Evolutionary conservation across 2,329 filamentous ascomycete genomes (phyloP), one percentile per base, ranked within the genome.

Genomic region (Aspergillus sp.): DNA sequence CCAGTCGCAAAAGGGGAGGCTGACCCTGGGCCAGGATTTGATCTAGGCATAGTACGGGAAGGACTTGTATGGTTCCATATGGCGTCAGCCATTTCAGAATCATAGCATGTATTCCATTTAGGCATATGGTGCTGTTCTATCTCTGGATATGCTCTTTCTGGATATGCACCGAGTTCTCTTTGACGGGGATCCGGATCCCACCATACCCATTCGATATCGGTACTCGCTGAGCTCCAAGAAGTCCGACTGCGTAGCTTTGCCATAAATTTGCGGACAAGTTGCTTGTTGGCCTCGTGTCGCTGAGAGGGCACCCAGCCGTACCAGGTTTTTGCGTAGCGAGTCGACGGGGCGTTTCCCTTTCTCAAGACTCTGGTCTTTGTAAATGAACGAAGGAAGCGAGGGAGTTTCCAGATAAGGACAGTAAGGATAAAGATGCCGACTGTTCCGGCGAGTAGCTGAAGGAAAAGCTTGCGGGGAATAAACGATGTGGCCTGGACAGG

Each of bases 131-230:
- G 57, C 33, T 45, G 62, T 51, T 53, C 60, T 21, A 64, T 58
- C 33, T 61, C 51, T 2, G 57, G 57, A 41, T 68, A 67, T 44
- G 59, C 61, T 21, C 64, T 58, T 27, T 61, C 51, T 2, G 57
- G 57, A 41, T 68, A 67, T 44, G 59, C 61, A 46, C 67, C 49
- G 23, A 59, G 52, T 25, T 65, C 68, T 41, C 66, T 62, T 21
- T 70, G 64, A 1, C 63, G 65, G 11, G 72, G 73, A 62, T 77
- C 71, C 76, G 72, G 73, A 62, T 77, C 71, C 76, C 75, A 77
- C 75, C 75, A 77, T 12, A 76, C 65, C 72, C 74, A 75, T 45
- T 60, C 66, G 60, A 76, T 77, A 52, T 76, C 70, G 9, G 67
- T 64, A 55, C 63, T 68, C 4, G 70, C 65, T 4, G 74, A 70